Conservation (phyloP, 345 rosid genomes). For the Hibiscus mutabilis region DNA sequence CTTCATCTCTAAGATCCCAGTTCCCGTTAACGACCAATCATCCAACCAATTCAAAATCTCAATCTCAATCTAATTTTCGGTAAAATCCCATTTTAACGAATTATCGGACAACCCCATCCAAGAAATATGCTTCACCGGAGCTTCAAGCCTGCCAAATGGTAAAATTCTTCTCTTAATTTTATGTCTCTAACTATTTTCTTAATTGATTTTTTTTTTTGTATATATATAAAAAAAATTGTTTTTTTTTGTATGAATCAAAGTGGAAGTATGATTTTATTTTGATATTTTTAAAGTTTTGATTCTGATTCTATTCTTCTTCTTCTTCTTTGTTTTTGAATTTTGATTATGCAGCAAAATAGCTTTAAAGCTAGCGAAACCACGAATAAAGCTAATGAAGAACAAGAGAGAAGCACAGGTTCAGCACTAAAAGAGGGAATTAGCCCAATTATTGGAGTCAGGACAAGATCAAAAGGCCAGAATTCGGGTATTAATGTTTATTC, state of each 20-base stretch:
- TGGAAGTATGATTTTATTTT: not conserved
- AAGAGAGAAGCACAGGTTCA: slow-evolving; percentile 58
- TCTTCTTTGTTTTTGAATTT: too few species aligned
- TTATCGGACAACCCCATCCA: too few species aligned
- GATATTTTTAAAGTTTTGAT: too few species aligned
- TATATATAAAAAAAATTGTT: too few species aligned
- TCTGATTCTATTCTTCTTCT: too few species aligned
- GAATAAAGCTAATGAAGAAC: slow-evolving; percentile 68
- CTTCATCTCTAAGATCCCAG: too few species aligned
- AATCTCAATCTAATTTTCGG: too few species aligned
- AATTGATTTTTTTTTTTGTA: not conserved
- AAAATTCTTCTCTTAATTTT: not conserved
- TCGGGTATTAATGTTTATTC: slow-evolving; percentile 35
- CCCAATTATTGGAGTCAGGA: slow-evolving; percentile 72
- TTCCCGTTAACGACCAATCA: not conserved
- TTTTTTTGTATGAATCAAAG: not conserved
- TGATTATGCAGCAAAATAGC: slow-evolving; percentile 58
- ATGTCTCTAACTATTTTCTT: slow-evolving; percentile 9
- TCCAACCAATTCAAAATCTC: too few species aligned
- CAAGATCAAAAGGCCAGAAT: slow-evolving; percentile 82
- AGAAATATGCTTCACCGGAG: slow-evolving; percentile 58
- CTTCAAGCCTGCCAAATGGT: slow-evolving; percentile 95
- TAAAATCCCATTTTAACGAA: too few species aligned
- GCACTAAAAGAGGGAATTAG: slow-evolving; percentile 68
- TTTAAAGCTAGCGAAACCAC: slow-evolving; percentile 66